Conservation (phyloP, 1,139 yeast genomes). For the Saccharomycopsis hybrid region DNA sequence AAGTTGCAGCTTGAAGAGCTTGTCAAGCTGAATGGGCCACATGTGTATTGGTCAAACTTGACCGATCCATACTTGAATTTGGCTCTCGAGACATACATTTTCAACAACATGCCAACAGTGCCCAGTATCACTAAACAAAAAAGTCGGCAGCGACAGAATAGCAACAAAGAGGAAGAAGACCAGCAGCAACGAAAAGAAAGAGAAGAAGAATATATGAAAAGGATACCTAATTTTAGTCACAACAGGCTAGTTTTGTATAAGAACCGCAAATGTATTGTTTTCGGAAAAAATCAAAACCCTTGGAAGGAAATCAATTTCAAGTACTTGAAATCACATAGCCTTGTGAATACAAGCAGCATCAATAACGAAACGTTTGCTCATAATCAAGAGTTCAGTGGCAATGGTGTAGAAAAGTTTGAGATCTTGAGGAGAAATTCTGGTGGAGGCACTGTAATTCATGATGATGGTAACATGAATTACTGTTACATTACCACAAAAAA, state of each 20-base stretch:
- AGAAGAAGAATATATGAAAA: neutral
- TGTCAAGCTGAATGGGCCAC: conserved; percentile 11
- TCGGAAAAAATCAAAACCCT: conserved; percentile 96
- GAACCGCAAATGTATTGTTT: conserved; percentile 79
- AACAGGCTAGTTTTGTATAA: conserved; percentile 65
- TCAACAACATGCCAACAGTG: conserved; percentile 50
- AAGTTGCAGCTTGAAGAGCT: neutral
- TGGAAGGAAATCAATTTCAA: conserved; percentile 79
- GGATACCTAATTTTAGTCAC: conserved; percentile 21
- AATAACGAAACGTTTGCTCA: neutral
- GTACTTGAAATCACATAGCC: conserved; percentile 4
- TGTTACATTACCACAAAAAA: conserved; percentile 69
- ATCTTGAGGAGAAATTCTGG: conserved; percentile 79
- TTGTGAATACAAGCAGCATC: neutral
- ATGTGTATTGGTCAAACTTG: conserved; percentile 25
- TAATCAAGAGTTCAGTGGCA: neutral
- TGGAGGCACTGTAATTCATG: conserved; percentile 97
- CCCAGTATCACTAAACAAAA: too few relatives aligned
- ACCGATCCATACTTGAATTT: conserved; percentile 68
- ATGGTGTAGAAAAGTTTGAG: conserved; percentile 38
- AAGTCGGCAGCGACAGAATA: too few relatives aligned
- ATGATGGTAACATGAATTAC: conserved; percentile 83
- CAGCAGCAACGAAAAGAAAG: conserved; percentile 20
- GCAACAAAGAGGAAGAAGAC: conserved; percentile 22
- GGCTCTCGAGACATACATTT: conserved; percentile 77